Evolutionary conservation across 2,329 filamentous ascomycete species (phyloP).

Genomic region (Aspergillaceae sp.): DNA sequence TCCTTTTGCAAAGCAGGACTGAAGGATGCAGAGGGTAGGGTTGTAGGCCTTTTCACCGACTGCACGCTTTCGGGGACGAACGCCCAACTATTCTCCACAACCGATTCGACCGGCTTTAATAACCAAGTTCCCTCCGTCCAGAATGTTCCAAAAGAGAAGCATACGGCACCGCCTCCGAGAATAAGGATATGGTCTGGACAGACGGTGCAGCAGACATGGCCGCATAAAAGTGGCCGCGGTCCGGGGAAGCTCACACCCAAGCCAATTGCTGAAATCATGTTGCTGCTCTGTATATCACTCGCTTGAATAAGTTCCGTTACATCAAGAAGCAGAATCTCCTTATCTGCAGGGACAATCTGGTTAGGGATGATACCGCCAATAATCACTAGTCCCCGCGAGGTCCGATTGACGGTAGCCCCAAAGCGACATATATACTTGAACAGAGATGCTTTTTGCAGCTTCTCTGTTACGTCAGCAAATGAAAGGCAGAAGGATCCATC

Average conservation of each 20-base stretch:
- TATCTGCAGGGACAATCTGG: conserved; percentile 31
- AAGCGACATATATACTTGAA: conserved; percentile 35
- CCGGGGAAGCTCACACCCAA: conserved; percentile 20
- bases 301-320: conserved; percentile 11
- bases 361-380: conserved; percentile 44
- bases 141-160: conserved; percentile 82
- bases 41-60: conserved; percentile 5
- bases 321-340: conserved; percentile 46
- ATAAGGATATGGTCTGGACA: conserved; percentile 49
- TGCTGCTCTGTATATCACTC: conserved; percentile 13
- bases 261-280: conserved; percentile 20
- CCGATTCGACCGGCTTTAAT: conserved; percentile 27
- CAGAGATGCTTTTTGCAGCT: conserved; percentile 17
- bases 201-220: conserved; percentile 50
- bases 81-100: conserved; percentile 24
- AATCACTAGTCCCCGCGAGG: conserved; percentile 40
- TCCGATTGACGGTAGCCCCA: conserved; percentile 44
- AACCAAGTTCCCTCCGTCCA: conserved; percentile 61
- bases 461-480: conserved; percentile 18
- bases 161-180: conserved; percentile 73
- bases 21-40: conserved; percentile 1
- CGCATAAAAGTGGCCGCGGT: conserved; percentile 60
- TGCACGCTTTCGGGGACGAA: conserved; percentile 15
- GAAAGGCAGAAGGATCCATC: conserved; percentile 20
- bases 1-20: not conserved